Evolutionary conservation across 805 yeast species (phyloP).

Genomic region (Metschnikowia lachancei): DNA sequence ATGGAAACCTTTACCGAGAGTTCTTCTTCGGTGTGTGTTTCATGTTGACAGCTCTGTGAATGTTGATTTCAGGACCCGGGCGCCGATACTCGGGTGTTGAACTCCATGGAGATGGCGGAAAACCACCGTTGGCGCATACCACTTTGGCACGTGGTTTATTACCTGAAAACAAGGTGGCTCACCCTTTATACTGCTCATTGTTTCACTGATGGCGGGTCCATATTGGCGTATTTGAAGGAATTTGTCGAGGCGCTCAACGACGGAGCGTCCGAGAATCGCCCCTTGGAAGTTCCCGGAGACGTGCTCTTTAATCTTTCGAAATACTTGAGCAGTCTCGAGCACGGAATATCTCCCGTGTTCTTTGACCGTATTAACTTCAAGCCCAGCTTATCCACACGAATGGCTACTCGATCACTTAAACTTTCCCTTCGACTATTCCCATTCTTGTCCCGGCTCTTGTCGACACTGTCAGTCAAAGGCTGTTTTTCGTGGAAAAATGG

Average conservation of each 20-base stretch:
- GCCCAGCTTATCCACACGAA: neutral
- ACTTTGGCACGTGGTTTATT: conserved; percentile 5
- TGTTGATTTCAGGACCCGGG: neutral
- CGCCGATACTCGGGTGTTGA: neutral
- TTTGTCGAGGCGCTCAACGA: conserved; percentile 5
- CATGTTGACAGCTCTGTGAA: neutral
- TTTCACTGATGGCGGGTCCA: conserved; percentile 9
- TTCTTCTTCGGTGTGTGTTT: conserved; percentile 4
- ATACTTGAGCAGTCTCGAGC: conserved; percentile 2
- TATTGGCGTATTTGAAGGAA: conserved; percentile 9
- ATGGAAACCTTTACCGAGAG: conserved; percentile 5
- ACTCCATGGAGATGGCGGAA: neutral
- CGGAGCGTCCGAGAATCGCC: neutral
- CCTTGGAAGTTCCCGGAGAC: too few species aligned
- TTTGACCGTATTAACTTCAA: neutral
- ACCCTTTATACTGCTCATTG: conserved; percentile 3
- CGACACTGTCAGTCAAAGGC: conserved; percentile 3
- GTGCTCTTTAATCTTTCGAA: neutral
- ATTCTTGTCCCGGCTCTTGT: neutral
- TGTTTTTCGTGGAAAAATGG: conserved; percentile 2
- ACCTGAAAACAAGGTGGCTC: conserved; percentile 4
- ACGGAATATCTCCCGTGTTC: conserved; percentile 3
- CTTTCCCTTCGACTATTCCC: neutral
- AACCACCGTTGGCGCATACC: neutral
- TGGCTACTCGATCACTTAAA: neutral